Conservation (phyloP, 768 basidiomycete species). For the Auricularia sp. region DNA sequence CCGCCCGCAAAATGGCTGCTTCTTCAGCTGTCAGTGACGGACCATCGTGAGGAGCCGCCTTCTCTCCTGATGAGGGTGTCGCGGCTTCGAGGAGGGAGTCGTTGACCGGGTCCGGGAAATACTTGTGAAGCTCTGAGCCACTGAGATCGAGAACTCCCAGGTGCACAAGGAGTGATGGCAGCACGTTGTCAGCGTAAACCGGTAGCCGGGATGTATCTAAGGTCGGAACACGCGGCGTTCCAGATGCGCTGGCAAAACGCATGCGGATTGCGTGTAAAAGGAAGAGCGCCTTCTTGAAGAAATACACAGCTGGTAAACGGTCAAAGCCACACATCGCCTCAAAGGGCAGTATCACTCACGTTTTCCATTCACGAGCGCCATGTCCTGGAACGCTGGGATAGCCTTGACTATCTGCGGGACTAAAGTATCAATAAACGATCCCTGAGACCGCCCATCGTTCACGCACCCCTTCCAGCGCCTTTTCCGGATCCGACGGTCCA, state of each 20-base stretch:
- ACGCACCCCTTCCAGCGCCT: constrained; percentile 52
- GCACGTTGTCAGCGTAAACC: constrained; percentile 70
- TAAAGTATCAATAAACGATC: constrained; percentile 3
- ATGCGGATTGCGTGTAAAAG: constrained; percentile 58
- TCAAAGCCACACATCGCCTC: background rate
- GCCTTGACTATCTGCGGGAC: constrained; percentile 54
- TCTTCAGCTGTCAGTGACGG: constrained; percentile 35
- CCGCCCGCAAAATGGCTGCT: constrained; percentile 64
- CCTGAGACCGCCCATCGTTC: background rate
- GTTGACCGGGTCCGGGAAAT: constrained; percentile 32
- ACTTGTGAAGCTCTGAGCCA: constrained; percentile 24
- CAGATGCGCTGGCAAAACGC: constrained; percentile 49
- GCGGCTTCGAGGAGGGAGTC: background rate
- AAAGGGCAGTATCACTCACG: constrained; percentile 32
- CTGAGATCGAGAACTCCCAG: constrained; percentile 66
- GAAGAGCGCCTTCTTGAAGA: constrained; percentile 86
- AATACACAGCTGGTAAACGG: constrained; percentile 52
- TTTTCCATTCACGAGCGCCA: constrained; percentile 52
- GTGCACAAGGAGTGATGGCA: constrained; percentile 74
- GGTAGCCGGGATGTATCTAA: constrained; percentile 51
- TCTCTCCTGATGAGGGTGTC: background rate
- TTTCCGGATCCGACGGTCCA: constrained; percentile 34
- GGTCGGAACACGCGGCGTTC: constrained; percentile 44
- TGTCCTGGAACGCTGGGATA: constrained; percentile 76
- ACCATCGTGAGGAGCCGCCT: background rate